These are phyloP conservation scores for Monascus purpureus DNA, from an alignment of 495 filamentous ascomycete genomes.

Conservation along the genomic window DNA sequence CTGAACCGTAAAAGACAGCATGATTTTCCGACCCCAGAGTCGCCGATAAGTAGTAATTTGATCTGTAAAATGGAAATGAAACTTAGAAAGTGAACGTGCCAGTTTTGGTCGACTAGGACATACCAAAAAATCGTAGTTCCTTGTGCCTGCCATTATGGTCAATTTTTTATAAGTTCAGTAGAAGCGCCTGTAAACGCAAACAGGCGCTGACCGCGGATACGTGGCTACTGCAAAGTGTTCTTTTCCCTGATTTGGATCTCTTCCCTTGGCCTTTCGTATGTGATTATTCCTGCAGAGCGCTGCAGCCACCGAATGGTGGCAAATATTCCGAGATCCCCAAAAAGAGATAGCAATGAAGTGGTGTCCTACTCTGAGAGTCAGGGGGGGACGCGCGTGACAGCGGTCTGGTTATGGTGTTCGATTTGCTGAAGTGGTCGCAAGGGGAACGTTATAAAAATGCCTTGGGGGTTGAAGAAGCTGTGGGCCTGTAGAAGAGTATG, in stretches of 20 bases:
- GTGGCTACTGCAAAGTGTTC: slow-evolving; percentile 2
- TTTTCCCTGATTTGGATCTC: too few relatives aligned
- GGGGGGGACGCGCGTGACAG: too few relatives aligned
- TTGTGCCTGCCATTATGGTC: slow-evolving; percentile 72
- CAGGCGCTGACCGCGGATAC: too few relatives aligned
- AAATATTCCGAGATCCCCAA: neutral
- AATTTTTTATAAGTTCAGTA: too few relatives aligned
- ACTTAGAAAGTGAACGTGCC: neutral
- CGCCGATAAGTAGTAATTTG: slow-evolving; percentile 95
- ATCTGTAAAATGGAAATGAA: slow-evolving; percentile 44
- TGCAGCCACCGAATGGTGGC: slow-evolving; percentile 6
- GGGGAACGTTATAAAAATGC: too few relatives aligned
- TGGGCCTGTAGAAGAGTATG: too few relatives aligned
- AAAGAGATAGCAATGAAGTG: neutral
- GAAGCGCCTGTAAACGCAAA: too few relatives aligned
- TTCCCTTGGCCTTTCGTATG: slow-evolving; percentile 1
- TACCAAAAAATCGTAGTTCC: slow-evolving; percentile 98
- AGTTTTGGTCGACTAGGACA: slow-evolving; percentile 9
- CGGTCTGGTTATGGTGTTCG: too few relatives aligned
- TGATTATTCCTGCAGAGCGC: slow-evolving; percentile 3
- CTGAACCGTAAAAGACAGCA: slow-evolving; percentile 97
- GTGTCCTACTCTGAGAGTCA: neutral
- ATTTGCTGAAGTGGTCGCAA: too few relatives aligned
- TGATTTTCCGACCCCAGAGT: slow-evolving; percentile 96
- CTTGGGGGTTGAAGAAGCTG: too few relatives aligned